These are phyloP conservation scores for Marasmius oreades DNA, from an alignment of 1,284 basidiomycete species.

Conservation along the genomic window DNA sequence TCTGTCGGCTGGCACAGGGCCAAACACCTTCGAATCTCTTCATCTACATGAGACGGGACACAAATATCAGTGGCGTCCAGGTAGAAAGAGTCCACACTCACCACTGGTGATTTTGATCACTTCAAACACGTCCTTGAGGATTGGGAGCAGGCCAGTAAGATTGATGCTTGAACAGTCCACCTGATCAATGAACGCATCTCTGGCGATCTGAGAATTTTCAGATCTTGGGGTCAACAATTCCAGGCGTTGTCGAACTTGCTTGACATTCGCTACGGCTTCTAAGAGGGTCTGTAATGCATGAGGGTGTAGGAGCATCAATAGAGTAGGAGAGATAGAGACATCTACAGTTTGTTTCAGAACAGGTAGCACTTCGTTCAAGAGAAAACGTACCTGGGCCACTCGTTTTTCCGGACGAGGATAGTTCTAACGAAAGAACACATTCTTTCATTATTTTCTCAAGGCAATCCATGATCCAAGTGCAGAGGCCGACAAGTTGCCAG, in stretches of 20 bases:
- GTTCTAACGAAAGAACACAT: conserved; percentile 46
- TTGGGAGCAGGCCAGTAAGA: conserved; percentile 42
- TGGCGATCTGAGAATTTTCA: conserved; percentile 61
- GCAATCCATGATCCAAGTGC: conserved; percentile 56
- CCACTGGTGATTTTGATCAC: conserved; percentile 30
- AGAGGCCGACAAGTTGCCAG: conserved; percentile 65
- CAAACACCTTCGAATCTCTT: conserved; percentile 47
- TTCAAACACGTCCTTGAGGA: conserved; percentile 37
- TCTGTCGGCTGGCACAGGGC: conserved; percentile 51
- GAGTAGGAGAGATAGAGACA: conserved; percentile 30
- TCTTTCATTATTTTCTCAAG: conserved; percentile 62
- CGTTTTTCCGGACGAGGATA: conserved; percentile 15
- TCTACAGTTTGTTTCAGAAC: background rate
- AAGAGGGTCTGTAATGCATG: conserved; percentile 49
- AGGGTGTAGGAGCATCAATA: conserved; percentile 62
- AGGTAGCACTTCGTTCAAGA: conserved; percentile 16
- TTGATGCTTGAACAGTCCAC: conserved; percentile 63
- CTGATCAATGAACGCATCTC: conserved; percentile 55
- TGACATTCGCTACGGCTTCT: conserved; percentile 50
- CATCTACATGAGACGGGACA: conserved; percentile 30
- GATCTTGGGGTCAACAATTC: conserved; percentile 46
- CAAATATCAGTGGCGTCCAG: background rate
- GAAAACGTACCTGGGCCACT: background rate
- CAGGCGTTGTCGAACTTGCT: conserved; percentile 51
- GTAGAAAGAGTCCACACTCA: conserved; percentile 18